Base-by-base conservation (phyloP, 768 basidiomycete genomes). In the Cystobasidium ongulense region DNA sequence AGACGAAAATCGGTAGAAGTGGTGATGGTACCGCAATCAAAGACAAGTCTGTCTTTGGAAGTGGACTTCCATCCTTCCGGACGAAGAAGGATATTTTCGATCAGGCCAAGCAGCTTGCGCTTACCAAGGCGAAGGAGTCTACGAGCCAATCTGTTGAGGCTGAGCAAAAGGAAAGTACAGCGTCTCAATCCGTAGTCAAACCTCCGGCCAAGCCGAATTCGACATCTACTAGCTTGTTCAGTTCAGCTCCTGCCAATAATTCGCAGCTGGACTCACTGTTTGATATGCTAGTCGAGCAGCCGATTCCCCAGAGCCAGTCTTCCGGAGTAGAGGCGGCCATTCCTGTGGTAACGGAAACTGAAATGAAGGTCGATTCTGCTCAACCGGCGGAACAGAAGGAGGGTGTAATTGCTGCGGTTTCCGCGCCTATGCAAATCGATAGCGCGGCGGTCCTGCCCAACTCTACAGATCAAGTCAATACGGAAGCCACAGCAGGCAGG, bases 201-300 rank as follows among this genome's bases (percentile, higher is more conserved):
- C 57, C 57, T 15, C 11, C 57, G 13, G 57, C 57, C n/a, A n/a
- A 7, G 5, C 3, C 33, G 15, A 35, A 17, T 18, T 4, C 15
- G 4, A 27, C 23, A 23, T 25, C 31, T 25, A 11, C 27, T 17
- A 3, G 13, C 31, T 17, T 39, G 17, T 39, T 3, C 29, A 15
- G 11, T 18, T 25, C 66, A 4, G 39, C 53, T 17, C 27, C 66
- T 8, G 10, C 46, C 11, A 52, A 11, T 18, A 41, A 41, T 52
- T 23, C 65, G 27, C 31, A 39, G n/a, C 27, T 67, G 29, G 65
- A 67, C 17, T 54, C 41, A 17, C 50, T 67, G 10, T 67, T 67
- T 27, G 50, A 53, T 27, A 52, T 52, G 39, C 43, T 10, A 67
- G 65, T 52, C 63, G 23, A 29, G 17, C 65, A 67, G 39, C 65